Percentiles rank a stretch among this genome's conserved stretches.
Evolutionary conservation across 345 rosid genomes (phyloP).

Genomic region (Acer saccharum): DNA sequence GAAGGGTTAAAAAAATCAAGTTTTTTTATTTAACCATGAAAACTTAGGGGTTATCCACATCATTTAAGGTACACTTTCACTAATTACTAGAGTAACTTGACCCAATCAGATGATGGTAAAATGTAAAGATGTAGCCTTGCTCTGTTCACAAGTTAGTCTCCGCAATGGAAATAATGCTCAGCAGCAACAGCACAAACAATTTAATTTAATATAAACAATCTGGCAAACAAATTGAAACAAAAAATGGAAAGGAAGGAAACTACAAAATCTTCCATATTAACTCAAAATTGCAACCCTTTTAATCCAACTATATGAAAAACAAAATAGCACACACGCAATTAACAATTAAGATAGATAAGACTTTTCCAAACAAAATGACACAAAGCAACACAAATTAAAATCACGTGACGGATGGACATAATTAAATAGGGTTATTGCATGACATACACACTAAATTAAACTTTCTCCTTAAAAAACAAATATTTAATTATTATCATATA

Average conservation of each 20-base stretch:
- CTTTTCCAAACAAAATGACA: background rate
- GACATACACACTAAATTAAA: background rate
- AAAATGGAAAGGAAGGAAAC: background rate
- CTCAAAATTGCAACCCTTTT: background rate
- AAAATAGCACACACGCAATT: background rate
- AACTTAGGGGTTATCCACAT: background rate
- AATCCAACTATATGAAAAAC: background rate
- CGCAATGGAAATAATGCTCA: background rate
- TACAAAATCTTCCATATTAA: background rate
- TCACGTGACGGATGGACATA: background rate
- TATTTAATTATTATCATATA: constrained; percentile 25
- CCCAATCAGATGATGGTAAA: background rate
- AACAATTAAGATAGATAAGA: background rate
- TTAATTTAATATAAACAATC: background rate
- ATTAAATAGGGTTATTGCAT: background rate
- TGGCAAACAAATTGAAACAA: background rate
- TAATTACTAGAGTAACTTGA: background rate
- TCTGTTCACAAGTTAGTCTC: background rate
- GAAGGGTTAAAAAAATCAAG: background rate
- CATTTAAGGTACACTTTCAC: background rate
- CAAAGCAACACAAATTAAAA: background rate
- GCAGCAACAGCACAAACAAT: background rate
- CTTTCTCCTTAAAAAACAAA: background rate
- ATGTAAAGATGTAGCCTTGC: background rate
- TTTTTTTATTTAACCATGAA: background rate